phyloP scores from a whole-genome alignment of 805 yeast genomes.

The Myxozyma melibiosi region DNA sequence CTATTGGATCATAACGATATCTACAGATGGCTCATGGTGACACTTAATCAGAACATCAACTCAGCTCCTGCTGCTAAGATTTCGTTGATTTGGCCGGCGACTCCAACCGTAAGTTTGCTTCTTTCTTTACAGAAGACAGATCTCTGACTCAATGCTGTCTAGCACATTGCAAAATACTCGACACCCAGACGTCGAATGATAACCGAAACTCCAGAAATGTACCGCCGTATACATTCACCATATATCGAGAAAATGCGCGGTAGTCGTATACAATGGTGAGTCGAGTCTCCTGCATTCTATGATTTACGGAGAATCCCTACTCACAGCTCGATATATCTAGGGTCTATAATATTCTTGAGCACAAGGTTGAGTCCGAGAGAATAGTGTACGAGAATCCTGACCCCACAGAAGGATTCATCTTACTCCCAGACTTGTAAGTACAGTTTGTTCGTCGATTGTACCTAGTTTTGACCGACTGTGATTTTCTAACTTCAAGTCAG shows the following conservation, averaged over 20 bases:
- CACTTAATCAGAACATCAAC: slow-evolving; percentile 49
- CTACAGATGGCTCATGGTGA: slow-evolving; percentile 75
- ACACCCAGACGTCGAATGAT: slow-evolving; percentile 62
- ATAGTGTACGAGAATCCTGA: slow-evolving; percentile 70
- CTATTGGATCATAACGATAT: slow-evolving; percentile 74
- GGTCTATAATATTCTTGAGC: slow-evolving; percentile 75
- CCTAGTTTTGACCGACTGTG: background rate
- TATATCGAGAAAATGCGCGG: slow-evolving; percentile 77
- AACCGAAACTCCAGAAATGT: slow-evolving; percentile 79
- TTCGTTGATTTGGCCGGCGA: slow-evolving; percentile 85
- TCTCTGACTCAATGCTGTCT: background rate
- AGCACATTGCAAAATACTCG: slow-evolving; percentile 78
- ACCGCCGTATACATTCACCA: slow-evolving; percentile 63
- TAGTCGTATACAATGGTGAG: slow-evolving; percentile 73
- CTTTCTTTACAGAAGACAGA: background rate
- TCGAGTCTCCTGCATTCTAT: too few relatives aligned
- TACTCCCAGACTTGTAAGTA: slow-evolving; percentile 79
- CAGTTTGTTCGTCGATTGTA: background rate
- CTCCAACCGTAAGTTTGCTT: slow-evolving; percentile 47
- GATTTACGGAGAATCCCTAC: too few relatives aligned
- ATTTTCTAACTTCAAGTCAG: slow-evolving; percentile 15
- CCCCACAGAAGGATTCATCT: slow-evolving; percentile 58
- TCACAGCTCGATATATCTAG: too few relatives aligned
- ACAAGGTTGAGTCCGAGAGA: slow-evolving; percentile 83
- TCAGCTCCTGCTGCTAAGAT: slow-evolving; percentile 63